Percentiles rank a stretch among this genome's conserved stretches.
Conservation (phyloP, 148 eudicot genomes). For the Persicaria maculosa region DNA sequence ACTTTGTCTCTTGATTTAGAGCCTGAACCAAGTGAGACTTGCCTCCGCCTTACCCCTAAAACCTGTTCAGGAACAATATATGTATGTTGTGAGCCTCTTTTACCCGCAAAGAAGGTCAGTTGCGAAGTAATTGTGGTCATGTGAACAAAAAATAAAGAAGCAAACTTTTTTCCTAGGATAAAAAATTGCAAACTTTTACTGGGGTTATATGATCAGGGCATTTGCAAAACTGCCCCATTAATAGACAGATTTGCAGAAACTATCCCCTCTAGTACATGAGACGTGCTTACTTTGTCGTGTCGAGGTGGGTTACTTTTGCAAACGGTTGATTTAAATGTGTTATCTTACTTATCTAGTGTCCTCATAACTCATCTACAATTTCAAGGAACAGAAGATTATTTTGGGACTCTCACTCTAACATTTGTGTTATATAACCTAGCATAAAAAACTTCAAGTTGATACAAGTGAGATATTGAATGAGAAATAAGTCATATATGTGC, state of each 20-base stretch:
- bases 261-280: no score
- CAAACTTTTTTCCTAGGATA: background rate
- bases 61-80: slow-evolving; percentile 37
- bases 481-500: no score
- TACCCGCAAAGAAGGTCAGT: background rate
- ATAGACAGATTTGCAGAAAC: no score
- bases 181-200: background rate
- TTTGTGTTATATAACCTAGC: background rate
- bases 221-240: no score
- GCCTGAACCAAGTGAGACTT: slow-evolving; percentile 71
- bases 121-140: background rate
- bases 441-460: background rate
- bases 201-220: background rate
- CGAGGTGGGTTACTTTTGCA: no score
- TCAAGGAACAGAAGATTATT: background rate
- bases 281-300: no score
- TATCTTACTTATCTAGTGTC: no score
- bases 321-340: no score
- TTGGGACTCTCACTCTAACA: background rate
- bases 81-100: background rate
- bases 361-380: background rate
- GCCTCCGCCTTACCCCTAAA: slow-evolving; percentile 82
- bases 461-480: no score
- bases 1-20: slow-evolving; percentile 94
- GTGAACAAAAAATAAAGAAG: background rate